Evolutionary conservation across 169 alveolate genomes (phyloP).

Genomic region (Plasmodium falciparum): DNA sequence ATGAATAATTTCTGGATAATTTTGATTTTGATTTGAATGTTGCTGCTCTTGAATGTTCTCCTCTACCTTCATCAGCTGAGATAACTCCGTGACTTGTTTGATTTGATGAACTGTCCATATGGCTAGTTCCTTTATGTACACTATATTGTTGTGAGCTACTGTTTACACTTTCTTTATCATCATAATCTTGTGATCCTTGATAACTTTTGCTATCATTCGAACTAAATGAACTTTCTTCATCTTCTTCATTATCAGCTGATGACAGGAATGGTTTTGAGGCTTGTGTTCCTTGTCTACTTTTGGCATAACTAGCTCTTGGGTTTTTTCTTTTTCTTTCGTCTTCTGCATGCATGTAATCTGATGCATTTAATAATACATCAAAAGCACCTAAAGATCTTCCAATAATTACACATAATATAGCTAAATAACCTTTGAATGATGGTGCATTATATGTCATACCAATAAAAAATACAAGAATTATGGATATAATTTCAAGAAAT

Average conservation of each 20-base stretch:
- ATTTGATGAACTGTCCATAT: slow-evolving; percentile 66
- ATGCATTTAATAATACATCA: slow-evolving; percentile 86
- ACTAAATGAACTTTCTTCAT: slow-evolving; percentile 74
- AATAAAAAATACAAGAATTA: slow-evolving; percentile 90
- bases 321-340: slow-evolving; percentile 58
- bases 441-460: slow-evolving; percentile 89
- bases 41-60: slow-evolving; percentile 1
- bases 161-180: slow-evolving; percentile 63
- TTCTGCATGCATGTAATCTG: slow-evolving; percentile 77
- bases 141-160: slow-evolving; percentile 69
- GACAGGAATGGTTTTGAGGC: slow-evolving; percentile 69
- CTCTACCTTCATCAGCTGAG: slow-evolving; percentile 59
- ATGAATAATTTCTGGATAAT: slow-evolving; percentile 49
- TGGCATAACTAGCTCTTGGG: slow-evolving; percentile 39
- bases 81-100: slow-evolving; percentile 50
- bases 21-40: slow-evolving; percentile 41
- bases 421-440: slow-evolving; percentile 82
- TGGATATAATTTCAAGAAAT: slow-evolving; percentile 91
- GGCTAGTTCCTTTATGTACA: slow-evolving; percentile 55
- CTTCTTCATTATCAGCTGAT: slow-evolving; percentile 71
- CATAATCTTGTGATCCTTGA: slow-evolving; percentile 75
- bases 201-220: slow-evolving; percentile 74
- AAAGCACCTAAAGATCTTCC: slow-evolving; percentile 89
- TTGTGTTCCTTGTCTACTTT: slow-evolving; percentile 67
- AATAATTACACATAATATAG: slow-evolving; percentile 83